A percentile compares a stretch with the other conserved stretches of the same genome.
phyloP scores from a whole-genome alignment of 176 grass and related monocot genomes.

The Chrysopogon serrulatus region DNA sequence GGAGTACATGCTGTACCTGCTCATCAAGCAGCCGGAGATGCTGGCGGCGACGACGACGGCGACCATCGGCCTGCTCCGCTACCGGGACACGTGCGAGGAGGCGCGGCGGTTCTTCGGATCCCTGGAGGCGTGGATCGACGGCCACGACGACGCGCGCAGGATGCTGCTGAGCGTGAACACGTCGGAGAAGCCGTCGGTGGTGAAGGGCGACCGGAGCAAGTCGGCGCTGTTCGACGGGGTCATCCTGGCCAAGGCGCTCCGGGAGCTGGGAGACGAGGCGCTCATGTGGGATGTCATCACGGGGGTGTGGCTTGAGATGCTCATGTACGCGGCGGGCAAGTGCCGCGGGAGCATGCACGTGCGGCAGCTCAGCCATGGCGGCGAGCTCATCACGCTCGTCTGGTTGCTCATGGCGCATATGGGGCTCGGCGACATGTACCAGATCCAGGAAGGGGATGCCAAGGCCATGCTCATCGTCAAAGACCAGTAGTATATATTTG shows the following conservation, averaged over 20 bases:
- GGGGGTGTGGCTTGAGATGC: constrained; percentile 30
- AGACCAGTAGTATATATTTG: constrained; percentile 12
- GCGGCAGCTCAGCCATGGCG: constrained; percentile 25
- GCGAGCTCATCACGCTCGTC: too few relatives aligned
- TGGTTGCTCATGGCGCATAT: too few relatives aligned
- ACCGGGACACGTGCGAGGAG: constrained; percentile 36
- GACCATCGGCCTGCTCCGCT: constrained; percentile 31
- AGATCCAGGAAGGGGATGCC: background rate
- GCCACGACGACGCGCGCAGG: background rate
- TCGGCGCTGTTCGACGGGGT: constrained; percentile 37
- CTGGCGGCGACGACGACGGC: constrained; percentile 22
- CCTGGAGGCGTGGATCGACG: background rate
- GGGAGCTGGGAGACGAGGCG: background rate
- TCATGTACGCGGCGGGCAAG: constrained; percentile 29
- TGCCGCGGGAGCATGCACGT: constrained; percentile 28
- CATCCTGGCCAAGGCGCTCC: too few relatives aligned
- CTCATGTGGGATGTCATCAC: constrained; percentile 15
- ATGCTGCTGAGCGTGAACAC: constrained; percentile 35
- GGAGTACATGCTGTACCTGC: constrained; percentile 52
- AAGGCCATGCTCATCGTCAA: constrained; percentile 29
- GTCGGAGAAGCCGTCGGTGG: background rate
- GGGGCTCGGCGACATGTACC: too few relatives aligned
- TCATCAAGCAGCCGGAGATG: constrained; percentile 42
- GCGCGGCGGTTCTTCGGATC: constrained; percentile 8
- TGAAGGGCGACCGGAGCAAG: constrained; percentile 38